Evolutionary conservation across 2,329 filamentous ascomycete genomes (phyloP).

Genomic region (Monosporascus ibericus): DNA sequence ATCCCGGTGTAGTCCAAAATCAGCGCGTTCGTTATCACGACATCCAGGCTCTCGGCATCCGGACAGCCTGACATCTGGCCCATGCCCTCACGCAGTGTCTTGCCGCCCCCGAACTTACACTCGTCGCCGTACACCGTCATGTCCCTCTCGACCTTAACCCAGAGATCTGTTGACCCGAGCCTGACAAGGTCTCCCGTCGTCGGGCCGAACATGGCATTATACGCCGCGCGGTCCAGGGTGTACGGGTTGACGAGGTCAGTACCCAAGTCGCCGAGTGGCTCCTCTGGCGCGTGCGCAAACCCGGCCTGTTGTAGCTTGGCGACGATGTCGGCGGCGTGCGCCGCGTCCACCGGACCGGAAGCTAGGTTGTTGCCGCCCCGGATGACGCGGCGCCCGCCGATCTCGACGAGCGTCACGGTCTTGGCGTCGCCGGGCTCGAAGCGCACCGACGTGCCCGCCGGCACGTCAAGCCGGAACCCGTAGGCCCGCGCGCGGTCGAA

Average conservation of each 20-base stretch:
- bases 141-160: conserved; percentile 86
- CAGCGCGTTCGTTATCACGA: conserved; percentile 83
- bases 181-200: conserved; percentile 82
- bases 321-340: conserved; percentile 60
- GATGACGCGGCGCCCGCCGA: conserved; percentile 74
- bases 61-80: conserved; percentile 77
- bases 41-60: conserved; percentile 69
- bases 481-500: conserved; percentile 82
- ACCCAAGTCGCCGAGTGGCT: conserved; percentile 48
- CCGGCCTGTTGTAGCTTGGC: conserved; percentile 62
- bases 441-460: conserved; percentile 84
- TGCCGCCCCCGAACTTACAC: conserved; percentile 91
- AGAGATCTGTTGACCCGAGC: conserved; percentile 78
- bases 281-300: conserved; percentile 65
- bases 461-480: conserved; percentile 81
- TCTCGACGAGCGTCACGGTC: conserved; percentile 85
- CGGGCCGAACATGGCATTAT: conserved; percentile 86
- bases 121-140: conserved; percentile 83
- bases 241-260: conserved; percentile 49
- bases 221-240: conserved; percentile 71
- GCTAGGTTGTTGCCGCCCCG: conserved; percentile 79
- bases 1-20: conserved; percentile 90
- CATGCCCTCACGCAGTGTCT: conserved; percentile 92
- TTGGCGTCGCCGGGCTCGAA: conserved; percentile 93
- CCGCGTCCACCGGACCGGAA: conserved; percentile 61